phyloP scores from a whole-genome alignment of 2,329 filamentous ascomycete genomes.

The Grosmannia clavigera region DNA sequence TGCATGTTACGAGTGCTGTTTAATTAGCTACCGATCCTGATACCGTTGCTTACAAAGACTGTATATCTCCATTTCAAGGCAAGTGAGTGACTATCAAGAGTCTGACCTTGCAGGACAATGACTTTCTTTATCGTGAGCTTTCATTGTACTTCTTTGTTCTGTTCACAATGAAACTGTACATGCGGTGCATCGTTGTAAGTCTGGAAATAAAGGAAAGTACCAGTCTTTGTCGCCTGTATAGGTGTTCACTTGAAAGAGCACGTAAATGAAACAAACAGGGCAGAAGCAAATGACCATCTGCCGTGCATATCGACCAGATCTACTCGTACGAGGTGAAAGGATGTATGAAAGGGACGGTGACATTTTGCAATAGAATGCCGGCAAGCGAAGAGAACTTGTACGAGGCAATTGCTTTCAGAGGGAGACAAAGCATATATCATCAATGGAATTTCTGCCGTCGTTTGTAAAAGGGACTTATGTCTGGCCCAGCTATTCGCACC shows the following conservation, averaged over 20 bases:
- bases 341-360: background rate
- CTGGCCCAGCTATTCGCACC: background rate
- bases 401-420: background rate
- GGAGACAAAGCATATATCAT: too few species aligned
- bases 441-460: too few species aligned
- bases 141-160: background rate
- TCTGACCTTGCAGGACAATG: background rate
- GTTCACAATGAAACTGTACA: background rate
- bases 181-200: background rate
- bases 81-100: too few species aligned
- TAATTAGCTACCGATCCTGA: too few species aligned
- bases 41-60: too few species aligned
- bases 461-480: too few species aligned
- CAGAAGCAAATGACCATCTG: background rate
- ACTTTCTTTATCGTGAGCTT: background rate
- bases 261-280: background rate
- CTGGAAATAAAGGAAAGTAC: background rate
- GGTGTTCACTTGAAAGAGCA: background rate
- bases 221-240: background rate
- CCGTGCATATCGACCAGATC: background rate
- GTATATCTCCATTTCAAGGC: too few species aligned
- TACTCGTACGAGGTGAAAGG: background rate
- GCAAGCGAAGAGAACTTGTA: background rate
- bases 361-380: background rate
- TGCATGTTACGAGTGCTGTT: too few species aligned